Base-by-base conservation (phyloP, 345 rosid species). In the Eucalyptus regnans region DNA sequence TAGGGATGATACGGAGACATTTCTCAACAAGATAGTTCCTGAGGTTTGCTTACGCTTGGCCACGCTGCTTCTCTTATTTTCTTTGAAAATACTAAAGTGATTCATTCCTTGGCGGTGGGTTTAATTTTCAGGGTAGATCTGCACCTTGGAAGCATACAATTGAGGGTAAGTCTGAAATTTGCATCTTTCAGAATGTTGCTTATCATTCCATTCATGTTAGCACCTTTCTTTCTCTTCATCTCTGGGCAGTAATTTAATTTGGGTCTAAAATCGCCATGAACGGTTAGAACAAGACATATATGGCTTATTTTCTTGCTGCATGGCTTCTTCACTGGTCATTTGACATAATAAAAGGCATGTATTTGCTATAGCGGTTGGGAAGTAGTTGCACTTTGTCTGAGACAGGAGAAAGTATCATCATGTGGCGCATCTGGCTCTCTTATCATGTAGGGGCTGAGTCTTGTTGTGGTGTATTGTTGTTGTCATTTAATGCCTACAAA, bases 131-230 rank as follows among this genome's bases (percentile, higher is more conserved):
- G 99, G 99, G 99, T 87, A 92, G 93, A 43, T 95, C 99, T 52
- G 99, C 99, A 3, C 98, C 99, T 90, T 97, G 99, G 99, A 96
- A 94, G 93, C 99, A 97, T 87, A 96, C 98, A 10, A 92, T 97
- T 76, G 99, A 97, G 95, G 99, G 99, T 96, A 71, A 89, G 93
- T 89, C 27, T 76, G 62, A 76, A 44, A 41, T 76, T 20, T 76
- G 83, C 33, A 13, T 33, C 27, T 13, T 3, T 46, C 79, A 22
- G 83, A 41, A 37, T 41, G 81, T 71, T 6, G 2, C 46, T 71
- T 33, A 17, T 33, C 46, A 41, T 71, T 71, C 81, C 44, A 22
- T 29, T 48, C 58, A 41, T 43, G 60, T 68, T 29, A 4, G 46
- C 20, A 41, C 60, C 43, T 86, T 56, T 86, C 43, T 17, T 86